Percentiles rank a stretch among this genome's conserved stretches.
phyloP scores from a whole-genome alignment of 139 green algal species.

The Spirogloea muscicola region DNA sequence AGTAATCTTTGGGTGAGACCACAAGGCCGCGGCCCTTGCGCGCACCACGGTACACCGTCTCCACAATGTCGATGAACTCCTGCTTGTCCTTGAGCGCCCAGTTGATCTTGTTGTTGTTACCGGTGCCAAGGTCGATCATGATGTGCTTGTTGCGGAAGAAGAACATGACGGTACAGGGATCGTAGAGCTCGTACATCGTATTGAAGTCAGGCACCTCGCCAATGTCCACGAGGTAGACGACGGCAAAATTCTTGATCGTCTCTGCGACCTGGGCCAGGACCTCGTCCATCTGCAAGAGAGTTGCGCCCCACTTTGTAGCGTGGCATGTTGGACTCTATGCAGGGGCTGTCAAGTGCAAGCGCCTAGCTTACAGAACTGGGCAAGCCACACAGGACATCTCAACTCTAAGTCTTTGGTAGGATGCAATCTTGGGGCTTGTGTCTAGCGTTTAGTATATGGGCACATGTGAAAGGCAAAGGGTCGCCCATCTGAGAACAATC shows the following conservation, averaged over 20 bases:
- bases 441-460: too few relatives aligned
- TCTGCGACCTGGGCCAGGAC: conserved; percentile 71
- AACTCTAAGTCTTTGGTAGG: too few relatives aligned
- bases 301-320: too few relatives aligned
- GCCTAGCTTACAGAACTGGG: too few relatives aligned
- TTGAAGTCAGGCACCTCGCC: conserved; percentile 57
- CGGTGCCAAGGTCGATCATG: conserved; percentile 92
- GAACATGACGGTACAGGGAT: conserved; percentile 98
- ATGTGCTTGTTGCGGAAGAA: conserved; percentile 93
- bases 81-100: conserved; percentile 99
- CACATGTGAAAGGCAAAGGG: too few relatives aligned
- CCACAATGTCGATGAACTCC: conserved; percentile 98
- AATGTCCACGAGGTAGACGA: conserved; percentile 46
- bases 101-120: conserved; percentile 99
- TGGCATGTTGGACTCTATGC: too few relatives aligned
- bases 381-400: too few relatives aligned
- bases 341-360: too few relatives aligned
- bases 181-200: conserved; percentile 89
- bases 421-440: too few relatives aligned
- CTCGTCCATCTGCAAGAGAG: conserved; percentile 60
- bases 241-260: conserved; percentile 89
- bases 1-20: conserved; percentile 96
- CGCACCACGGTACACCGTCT: conserved; percentile 89
- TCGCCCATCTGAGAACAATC: too few relatives aligned
- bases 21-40: conserved; percentile 91